Evolutionary conservation across 345 rosid genomes (phyloP).

Genomic region (Lagerstroemia speciosa): DNA sequence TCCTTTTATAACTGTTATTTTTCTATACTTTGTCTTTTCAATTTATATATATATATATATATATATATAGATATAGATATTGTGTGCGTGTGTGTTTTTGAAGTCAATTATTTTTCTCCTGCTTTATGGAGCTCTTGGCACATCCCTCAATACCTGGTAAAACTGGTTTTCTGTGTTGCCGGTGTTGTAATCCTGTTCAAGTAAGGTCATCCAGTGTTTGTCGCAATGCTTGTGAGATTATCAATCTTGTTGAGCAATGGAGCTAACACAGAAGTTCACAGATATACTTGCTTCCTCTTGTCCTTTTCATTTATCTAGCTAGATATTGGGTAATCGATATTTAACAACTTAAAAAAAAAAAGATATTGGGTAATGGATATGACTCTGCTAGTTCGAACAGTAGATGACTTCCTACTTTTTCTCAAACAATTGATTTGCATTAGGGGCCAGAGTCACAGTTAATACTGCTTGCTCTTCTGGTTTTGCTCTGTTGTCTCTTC

Average conservation of each 20-base stretch:
- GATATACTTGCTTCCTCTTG: not conserved
- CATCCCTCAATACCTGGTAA: not conserved
- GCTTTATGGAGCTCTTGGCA: not conserved
- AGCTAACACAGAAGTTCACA: not conserved
- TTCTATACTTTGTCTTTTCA: too few relatives aligned
- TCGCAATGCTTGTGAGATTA: not conserved
- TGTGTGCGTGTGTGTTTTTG: too few relatives aligned
- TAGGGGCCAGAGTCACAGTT: not conserved
- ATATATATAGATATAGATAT: too few relatives aligned
- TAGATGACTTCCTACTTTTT: not conserved
- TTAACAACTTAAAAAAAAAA: too few relatives aligned
- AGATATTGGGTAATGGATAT: too few relatives aligned
- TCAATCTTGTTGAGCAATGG: not conserved
- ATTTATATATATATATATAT: too few relatives aligned
- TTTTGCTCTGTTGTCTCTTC: too few relatives aligned
- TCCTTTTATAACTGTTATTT: not conserved
- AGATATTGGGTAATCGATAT: too few relatives aligned
- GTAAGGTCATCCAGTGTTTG: not conserved
- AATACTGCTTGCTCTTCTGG: not conserved
- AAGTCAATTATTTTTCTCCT: not conserved
- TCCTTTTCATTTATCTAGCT: not conserved
- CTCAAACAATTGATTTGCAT: not conserved
- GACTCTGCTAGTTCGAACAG: not conserved
- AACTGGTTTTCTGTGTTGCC: not conserved
- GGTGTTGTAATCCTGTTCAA: too few relatives aligned